Base-by-base conservation (phyloP, 768 basidiomycete genomes). In the Russula brevipes region DNA sequence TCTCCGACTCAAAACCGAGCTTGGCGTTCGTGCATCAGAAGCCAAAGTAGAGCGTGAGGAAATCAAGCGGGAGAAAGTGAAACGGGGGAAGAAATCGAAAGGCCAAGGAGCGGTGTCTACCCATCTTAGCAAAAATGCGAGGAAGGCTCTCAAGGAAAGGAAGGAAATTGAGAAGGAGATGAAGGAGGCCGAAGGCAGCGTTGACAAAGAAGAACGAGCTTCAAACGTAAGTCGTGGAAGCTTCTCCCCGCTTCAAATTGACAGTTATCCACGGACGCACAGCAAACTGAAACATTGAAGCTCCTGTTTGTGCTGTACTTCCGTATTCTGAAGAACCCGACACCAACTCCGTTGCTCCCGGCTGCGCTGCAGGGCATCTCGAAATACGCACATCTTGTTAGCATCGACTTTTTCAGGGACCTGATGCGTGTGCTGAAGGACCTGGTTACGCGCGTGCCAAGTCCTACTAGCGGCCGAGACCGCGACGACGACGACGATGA, bases 271-370 rank as follows among this genome's bases (percentile, higher is more conserved):
- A 47, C 54, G 53, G 39, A 54, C 54, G 55, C 41, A n/a, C 70
- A 97, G 94, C 95, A 97, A 81, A 98, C 95, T 19, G 97, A 99
- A 79, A 98, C 96, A 55, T 81, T 99, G 68, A 98, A 99, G 74
- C 86, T 98, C 66, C 81, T 98, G 52, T 99, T 99, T 74, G 93
- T 94, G 17, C 80, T 99, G 52, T 99, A 99, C 78, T 98, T 99
- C 76, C 87, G 89, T 65, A 89, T 98, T 69, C 80, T 99, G 68
- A 99, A 98, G 76, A 86, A 85, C 72, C 85, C 91, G 11, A 79
- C 78, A 30, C 85, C 88, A 38, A 89, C 89, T 1, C 83, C 86
- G 17, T 81, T 98, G 9, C 81, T 98, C 14, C 87, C 93, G 24
- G 83, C 89, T 38, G 95, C 94, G 47, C 80, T 99, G 66, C 87